Base-by-base conservation (phyloP, 345 rosid species). In the Salix arbutifolia region DNA sequence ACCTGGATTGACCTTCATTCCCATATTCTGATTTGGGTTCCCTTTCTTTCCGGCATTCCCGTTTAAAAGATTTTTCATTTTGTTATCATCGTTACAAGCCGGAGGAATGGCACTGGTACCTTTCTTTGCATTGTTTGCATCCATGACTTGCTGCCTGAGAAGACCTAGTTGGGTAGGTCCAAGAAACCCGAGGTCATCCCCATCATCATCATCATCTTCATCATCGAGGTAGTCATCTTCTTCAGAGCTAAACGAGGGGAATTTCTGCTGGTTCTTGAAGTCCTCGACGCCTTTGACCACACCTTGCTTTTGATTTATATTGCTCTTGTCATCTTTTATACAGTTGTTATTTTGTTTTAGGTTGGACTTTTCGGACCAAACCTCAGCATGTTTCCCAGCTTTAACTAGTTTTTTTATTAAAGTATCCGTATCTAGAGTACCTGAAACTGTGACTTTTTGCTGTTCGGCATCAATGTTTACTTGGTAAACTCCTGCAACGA, bases 381-480 rank as follows among this genome's bases (percentile, higher is more conserved):
- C 74, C 83, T 92, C 96, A 53, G 97, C 91, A 81, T 90, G 88
- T 75, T 92, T 92, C 2, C 94, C 92, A 9, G 91, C 92, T 83
- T 85, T 89, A 26, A 76, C 74, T 71, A 92, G 84, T 79, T 92
- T 92, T 79, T 87, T 91, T 75, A 92, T 92, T 89, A 92, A 85
- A 60, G 80, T 86, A 40, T 87, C 83, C 50, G 91, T 78, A 69
- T 87, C 97, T 28, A 92, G 89, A 73, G 79, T 84, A 28, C 97
- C 97, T 74, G 86, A 87, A 65, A 92, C 85, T 4, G 94, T 85
- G 12, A 92, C 97, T 80, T 84, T 92, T 80, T 91, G 96, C 52
- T 90, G 92, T 68, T 92, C 97, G 19, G 89, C 80, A 73, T 92
- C 97, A 76, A 91, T 81, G 80, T 50, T 88, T 58, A 91, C 94